Conservation (phyloP, 768 basidiomycete genomes). For the Termitomyces sp. region DNA sequence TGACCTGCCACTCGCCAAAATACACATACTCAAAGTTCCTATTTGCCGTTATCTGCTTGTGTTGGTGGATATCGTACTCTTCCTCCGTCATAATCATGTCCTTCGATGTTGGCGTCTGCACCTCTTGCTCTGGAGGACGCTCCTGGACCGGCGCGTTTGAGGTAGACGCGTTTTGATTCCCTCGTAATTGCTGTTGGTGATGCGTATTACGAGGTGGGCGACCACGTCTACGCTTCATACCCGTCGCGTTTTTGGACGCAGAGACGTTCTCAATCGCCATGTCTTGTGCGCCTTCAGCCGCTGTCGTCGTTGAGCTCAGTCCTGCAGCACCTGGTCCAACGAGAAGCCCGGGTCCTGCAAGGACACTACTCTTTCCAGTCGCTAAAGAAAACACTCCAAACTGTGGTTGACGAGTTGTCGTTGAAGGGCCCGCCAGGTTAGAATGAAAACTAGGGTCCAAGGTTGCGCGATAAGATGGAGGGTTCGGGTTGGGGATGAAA, state of each 20-base stretch:
- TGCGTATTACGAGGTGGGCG: background rate
- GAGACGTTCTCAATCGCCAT: background rate
- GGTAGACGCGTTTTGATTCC: slow-evolving; percentile 4
- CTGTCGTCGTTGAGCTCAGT: background rate
- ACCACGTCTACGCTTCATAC: slow-evolving; percentile 12
- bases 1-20: slow-evolving; percentile 83
- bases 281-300: background rate
- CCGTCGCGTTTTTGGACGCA: background rate
- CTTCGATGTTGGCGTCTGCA: slow-evolving; percentile 9
- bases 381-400: background rate
- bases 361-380: slow-evolving; percentile 1
- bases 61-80: slow-evolving; percentile 63
- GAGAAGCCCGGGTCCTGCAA: background rate
- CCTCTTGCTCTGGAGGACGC: slow-evolving; percentile 6
- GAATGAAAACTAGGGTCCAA: background rate
- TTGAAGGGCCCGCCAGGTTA: background rate
- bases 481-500: slow-evolving; percentile 15
- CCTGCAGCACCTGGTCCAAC: slow-evolving; percentile 8
- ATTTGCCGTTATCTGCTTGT: slow-evolving; percentile 60
- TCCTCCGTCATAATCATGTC: slow-evolving; percentile 55
- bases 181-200: background rate
- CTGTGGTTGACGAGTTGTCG: background rate
- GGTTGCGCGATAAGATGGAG: background rate
- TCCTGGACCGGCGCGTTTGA: slow-evolving; percentile 10
- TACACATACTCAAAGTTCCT: slow-evolving; percentile 86